phyloP scores from a whole-genome alignment of 2,329 filamentous ascomycete genomes.

The Ophiosphaerella korrae region DNA sequence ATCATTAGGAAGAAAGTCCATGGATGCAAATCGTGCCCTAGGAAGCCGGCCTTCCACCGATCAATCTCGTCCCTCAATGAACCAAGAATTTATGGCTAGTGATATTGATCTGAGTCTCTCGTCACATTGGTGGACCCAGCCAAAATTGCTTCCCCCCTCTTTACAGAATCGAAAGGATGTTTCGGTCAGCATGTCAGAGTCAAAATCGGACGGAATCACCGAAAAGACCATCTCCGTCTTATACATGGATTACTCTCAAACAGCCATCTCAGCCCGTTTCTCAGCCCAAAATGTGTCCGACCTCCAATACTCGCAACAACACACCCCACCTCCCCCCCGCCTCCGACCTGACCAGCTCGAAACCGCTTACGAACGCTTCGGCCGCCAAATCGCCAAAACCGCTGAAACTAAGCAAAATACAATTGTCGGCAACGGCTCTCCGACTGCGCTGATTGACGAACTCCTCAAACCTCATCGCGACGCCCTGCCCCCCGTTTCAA shows the following conservation, averaged over 20 bases:
- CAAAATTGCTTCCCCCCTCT: constrained; percentile 77
- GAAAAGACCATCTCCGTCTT: constrained; percentile 85
- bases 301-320: constrained; percentile 79
- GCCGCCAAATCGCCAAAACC: constrained; percentile 74
- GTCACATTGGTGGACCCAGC: constrained; percentile 86
- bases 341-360: constrained; percentile 94
- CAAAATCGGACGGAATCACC: constrained; percentile 72
- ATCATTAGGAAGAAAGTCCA: constrained; percentile 60
- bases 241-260: constrained; percentile 96
- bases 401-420: constrained; percentile 75
- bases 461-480: constrained; percentile 75
- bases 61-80: constrained; percentile 67
- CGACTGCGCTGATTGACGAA: constrained; percentile 76
- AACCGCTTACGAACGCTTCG: constrained; percentile 79
- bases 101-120: constrained; percentile 79
- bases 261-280: constrained; percentile 79
- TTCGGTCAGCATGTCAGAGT: constrained; percentile 80
- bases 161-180: constrained; percentile 85
- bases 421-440: constrained; percentile 82
- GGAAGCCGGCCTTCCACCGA: constrained; percentile 72
- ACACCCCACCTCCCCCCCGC: constrained; percentile 79
- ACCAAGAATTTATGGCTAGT: constrained; percentile 83
- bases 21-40: constrained; percentile 65
- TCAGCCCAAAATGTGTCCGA: constrained; percentile 75
- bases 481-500: constrained; percentile 83